Evolutionary conservation across 257 asterid species (phyloP).

Genomic region (Solanum tarijense): DNA sequence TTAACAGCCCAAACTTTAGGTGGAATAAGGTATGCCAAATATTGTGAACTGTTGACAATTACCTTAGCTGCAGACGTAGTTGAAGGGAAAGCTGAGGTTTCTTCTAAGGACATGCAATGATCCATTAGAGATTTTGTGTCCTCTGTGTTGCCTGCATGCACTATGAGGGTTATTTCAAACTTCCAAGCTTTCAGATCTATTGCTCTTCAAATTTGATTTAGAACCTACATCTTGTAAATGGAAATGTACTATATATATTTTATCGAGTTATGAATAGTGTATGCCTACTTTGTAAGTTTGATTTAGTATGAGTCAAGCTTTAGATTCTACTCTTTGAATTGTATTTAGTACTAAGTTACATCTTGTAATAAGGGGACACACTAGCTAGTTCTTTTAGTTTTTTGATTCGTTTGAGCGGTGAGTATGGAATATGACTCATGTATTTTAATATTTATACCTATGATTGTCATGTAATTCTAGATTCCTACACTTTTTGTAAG

Average conservation of each 20-base stretch:
- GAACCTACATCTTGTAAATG: not conserved
- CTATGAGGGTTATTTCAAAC: not conserved
- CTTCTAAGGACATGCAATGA: too few species aligned
- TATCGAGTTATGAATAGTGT: not conserved
- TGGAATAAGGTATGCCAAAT: not conserved
- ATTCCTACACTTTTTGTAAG: too few species aligned
- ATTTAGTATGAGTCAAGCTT: not conserved
- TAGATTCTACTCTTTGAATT: too few species aligned
- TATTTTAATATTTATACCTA: too few species aligned
- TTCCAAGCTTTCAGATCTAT: not conserved
- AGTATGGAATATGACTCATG: too few species aligned
- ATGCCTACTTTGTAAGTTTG: not conserved
- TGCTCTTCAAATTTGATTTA: too few species aligned
- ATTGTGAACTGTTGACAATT: not conserved
- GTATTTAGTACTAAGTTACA: too few species aligned
- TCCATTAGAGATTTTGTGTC: not conserved
- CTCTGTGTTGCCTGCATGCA: not conserved
- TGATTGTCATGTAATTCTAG: too few species aligned
- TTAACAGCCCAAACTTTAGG: not conserved
- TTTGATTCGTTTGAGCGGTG: too few species aligned
- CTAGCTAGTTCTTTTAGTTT: too few species aligned
- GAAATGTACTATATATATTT: not conserved
- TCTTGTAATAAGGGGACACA: too few species aligned
- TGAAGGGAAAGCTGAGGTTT: not conserved
- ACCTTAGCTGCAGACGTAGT: not conserved